Evolutionary conservation across 2,329 filamentous ascomycete genomes (phyloP).

Genomic region (Bipolaris oryzae): DNA sequence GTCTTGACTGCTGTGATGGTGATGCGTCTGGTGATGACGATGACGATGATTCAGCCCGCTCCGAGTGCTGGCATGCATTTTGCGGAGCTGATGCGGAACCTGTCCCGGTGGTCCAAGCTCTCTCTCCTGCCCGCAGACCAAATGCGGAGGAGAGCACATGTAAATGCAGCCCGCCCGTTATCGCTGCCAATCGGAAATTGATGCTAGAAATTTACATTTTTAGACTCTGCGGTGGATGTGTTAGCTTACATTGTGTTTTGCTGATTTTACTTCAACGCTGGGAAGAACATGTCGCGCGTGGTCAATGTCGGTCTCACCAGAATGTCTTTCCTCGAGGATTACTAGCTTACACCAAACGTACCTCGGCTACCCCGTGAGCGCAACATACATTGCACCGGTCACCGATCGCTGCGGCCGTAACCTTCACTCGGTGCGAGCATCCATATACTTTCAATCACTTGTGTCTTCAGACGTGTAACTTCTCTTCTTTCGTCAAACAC

Average conservation of each 20-base stretch:
- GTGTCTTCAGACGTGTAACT: neutral
- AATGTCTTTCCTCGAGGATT: constrained; percentile 5
- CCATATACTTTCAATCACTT: constrained; percentile 8
- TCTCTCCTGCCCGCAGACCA: neutral
- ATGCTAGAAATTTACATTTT: too few species aligned
- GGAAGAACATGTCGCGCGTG: neutral
- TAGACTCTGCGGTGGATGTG: too few species aligned
- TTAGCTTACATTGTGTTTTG: too few species aligned
- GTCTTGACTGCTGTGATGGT: neutral
- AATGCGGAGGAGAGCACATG: neutral
- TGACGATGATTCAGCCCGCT: constrained; percentile 1
- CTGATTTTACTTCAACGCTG: neutral
- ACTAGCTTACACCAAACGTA: constrained; percentile 21
- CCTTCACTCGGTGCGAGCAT: constrained; percentile 23
- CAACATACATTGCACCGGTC: constrained; percentile 11
- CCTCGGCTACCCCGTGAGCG: constrained; percentile 25
- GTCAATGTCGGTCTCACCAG: neutral
- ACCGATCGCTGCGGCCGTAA: constrained; percentile 28
- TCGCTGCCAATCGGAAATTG: too few species aligned
- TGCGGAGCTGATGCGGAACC: constrained; percentile 19
- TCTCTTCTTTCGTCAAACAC: neutral
- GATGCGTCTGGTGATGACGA: constrained; percentile 27
- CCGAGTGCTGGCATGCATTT: constrained; percentile 16
- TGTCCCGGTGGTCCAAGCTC: constrained; percentile 11
- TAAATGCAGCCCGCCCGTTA: neutral